Percentiles rank a stretch among this genome's conserved stretches.
phyloP scores from a whole-genome alignment of 2,329 filamentous ascomycete species.

The Arthrobotrys entomopaga region DNA sequence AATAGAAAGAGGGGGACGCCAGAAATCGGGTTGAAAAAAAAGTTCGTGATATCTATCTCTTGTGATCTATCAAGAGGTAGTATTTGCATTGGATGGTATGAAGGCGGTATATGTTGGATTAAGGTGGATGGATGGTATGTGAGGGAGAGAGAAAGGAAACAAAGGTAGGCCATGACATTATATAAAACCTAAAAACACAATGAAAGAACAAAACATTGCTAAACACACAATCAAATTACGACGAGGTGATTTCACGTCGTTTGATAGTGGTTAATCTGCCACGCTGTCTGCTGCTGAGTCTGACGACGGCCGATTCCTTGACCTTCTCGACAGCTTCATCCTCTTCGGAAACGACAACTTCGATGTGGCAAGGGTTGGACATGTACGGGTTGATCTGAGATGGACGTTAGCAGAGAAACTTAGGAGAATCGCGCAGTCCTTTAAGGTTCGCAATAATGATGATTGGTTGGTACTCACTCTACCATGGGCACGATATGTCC shows the following conservation, averaged over 20 bases:
- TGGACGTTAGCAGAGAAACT: not conserved
- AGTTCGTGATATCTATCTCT: slow-evolving; percentile 25
- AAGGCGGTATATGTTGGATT: slow-evolving; percentile 40
- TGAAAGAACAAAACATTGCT: slow-evolving; percentile 37
- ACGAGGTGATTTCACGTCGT: slow-evolving; percentile 69
- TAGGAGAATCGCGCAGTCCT: not conserved
- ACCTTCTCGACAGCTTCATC: slow-evolving; percentile 96
- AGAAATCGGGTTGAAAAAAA: slow-evolving; percentile 32
- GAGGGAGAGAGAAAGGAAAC: slow-evolving; percentile 19
- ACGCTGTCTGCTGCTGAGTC: slow-evolving; percentile 91
- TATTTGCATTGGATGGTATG: not conserved
- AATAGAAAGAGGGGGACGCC: not conserved
- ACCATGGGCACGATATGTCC: slow-evolving; percentile 99
- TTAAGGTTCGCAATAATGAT: slow-evolving; percentile 2
- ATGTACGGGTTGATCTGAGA: slow-evolving; percentile 99
- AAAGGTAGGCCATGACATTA: slow-evolving; percentile 53
- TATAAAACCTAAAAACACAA: slow-evolving; percentile 55
- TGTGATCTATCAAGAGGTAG: slow-evolving; percentile 22
- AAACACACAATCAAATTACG: slow-evolving; percentile 61
- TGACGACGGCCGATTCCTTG: slow-evolving; percentile 66
- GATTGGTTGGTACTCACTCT: slow-evolving; percentile 76
- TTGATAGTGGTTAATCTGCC: slow-evolving; percentile 69
- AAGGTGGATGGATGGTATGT: slow-evolving; percentile 36
- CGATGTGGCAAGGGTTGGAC: slow-evolving; percentile 99
- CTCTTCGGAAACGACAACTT: slow-evolving; percentile 98